These are phyloP conservation scores for Lactarius sp. DNA, from an alignment of 768 basidiomycete species.

Conservation along the genomic window DNA sequence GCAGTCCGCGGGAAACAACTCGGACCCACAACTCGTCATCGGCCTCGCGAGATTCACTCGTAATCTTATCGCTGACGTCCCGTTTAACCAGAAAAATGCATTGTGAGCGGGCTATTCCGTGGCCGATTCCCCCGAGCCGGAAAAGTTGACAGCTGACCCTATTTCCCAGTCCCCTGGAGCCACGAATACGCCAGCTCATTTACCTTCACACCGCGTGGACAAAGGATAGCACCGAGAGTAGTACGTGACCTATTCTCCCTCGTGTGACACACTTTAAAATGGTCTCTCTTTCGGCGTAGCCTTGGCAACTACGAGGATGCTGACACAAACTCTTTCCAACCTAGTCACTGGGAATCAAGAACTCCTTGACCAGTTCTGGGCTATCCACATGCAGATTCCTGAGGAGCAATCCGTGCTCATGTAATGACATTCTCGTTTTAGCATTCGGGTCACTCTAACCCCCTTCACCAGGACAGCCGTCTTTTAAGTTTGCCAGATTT, in stretches of 20 bases:
- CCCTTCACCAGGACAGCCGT: constrained; percentile 38
- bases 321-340: constrained; percentile 80
- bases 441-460: constrained; percentile 9
- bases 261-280: neutral
- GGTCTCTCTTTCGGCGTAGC: constrained; percentile 40
- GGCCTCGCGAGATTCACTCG: constrained; percentile 70
- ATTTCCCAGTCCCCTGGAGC: constrained; percentile 59
- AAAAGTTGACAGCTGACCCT: neutral
- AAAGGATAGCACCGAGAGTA: constrained; percentile 55
- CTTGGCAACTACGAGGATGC: constrained; percentile 54
- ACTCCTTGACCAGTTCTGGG: constrained; percentile 57
- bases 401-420: constrained; percentile 72
- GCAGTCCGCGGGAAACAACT: constrained; percentile 36
- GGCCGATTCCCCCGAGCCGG: neutral
- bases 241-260: neutral
- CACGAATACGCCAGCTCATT: constrained; percentile 58
- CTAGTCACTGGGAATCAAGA: constrained; percentile 68
- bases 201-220: constrained; percentile 74
- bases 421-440: constrained; percentile 36
- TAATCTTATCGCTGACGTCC: constrained; percentile 74
- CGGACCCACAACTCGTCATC: constrained; percentile 35
- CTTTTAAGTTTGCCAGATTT: constrained; percentile 29
- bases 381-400: constrained; percentile 56
- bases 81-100: constrained; percentile 63
- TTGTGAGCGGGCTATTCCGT: constrained; percentile 50